A percentile compares a stretch with the other conserved stretches of the same genome.
phyloP scores from a whole-genome alignment of 2,329 filamentous ascomycete species.

The Cryphonectria japonica region DNA sequence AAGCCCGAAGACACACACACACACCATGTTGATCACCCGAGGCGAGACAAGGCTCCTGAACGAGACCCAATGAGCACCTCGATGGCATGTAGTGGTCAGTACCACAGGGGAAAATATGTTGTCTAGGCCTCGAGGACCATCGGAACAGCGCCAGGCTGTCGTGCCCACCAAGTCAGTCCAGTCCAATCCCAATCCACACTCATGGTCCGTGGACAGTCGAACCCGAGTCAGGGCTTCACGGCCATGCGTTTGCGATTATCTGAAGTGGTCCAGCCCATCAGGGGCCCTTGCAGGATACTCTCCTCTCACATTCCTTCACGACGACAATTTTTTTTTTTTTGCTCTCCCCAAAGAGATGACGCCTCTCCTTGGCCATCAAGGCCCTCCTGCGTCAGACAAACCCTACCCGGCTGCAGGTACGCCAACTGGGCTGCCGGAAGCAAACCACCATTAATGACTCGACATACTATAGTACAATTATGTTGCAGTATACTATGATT shows the following conservation, averaged over 20 bases:
- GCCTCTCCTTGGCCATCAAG: constrained; percentile 2
- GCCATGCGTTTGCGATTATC: background rate
- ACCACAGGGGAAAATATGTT: background rate
- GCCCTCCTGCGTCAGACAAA: background rate
- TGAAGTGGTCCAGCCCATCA: constrained; percentile 16
- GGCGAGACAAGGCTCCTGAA: background rate
- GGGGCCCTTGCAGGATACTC: constrained; percentile 3
- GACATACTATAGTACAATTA: background rate
- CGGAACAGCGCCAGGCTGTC: background rate
- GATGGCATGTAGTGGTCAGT: background rate
- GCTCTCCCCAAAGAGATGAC: background rate
- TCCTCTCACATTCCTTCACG: background rate
- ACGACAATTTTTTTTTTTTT: background rate
- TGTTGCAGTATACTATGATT: background rate
- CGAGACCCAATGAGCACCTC: background rate
- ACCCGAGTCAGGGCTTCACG: background rate
- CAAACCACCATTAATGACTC: background rate
- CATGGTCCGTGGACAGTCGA: background rate
- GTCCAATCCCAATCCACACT: background rate
- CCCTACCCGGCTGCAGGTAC: constrained; percentile 27
- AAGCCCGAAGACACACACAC: background rate
- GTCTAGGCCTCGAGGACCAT: background rate
- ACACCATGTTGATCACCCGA: background rate
- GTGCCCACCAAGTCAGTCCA: background rate
- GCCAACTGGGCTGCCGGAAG: constrained; percentile 20